Base-by-base conservation (phyloP, 2,329 filamentous ascomycete species). In the Beauveria sp. region DNA sequence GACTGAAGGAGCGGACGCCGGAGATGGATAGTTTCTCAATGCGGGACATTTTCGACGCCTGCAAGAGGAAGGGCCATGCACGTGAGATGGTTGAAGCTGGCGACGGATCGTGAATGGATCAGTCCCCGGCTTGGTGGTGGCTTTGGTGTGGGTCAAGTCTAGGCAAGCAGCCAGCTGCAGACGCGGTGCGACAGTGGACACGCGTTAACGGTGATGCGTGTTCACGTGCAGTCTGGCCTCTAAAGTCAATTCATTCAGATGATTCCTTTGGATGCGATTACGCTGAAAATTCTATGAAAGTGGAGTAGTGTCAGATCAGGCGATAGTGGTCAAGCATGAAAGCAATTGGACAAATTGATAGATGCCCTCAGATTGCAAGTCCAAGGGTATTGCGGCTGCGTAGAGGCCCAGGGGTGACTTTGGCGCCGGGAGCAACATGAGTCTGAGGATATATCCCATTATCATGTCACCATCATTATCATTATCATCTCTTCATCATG, bases 21-120 rank as follows among this genome's bases (percentile, higher is more conserved):
- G 87, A 78, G 65, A 98, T 95, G 67, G 88, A 90, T 68, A 97
- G 84, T 72, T 93, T 96, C 72, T 96, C 91, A 69, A 98, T 93
- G 73, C 86, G 89, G 67, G 93, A 90, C 90, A 83, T 83, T 69
- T 53, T 72, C 69, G n/a, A 34, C 26, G 46, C 26, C 53, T 51
- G 60, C 65, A 62, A 9, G 45, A 5, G 5, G 14, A 26, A 46
- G 18, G 42, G 28, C 40, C 40, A 48, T 46, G 14, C n/a, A 26
- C 38, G 40, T 34, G 18, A 24, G 8, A 40, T 14, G 18, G 31
- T 34, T n/a, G 28, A 26, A 46, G 49, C 48, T 31, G 40, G 49
- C 22, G 18, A 34, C 40, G 34, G 40, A 45, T 20, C 40, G 26
- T 60, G 34, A 52, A 60, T n/a, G 22, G 22, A 59, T 42, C 18